Evolutionary conservation across 768 basidiomycete genomes (phyloP).

Genomic region (Rossbeevera mucosa): DNA sequence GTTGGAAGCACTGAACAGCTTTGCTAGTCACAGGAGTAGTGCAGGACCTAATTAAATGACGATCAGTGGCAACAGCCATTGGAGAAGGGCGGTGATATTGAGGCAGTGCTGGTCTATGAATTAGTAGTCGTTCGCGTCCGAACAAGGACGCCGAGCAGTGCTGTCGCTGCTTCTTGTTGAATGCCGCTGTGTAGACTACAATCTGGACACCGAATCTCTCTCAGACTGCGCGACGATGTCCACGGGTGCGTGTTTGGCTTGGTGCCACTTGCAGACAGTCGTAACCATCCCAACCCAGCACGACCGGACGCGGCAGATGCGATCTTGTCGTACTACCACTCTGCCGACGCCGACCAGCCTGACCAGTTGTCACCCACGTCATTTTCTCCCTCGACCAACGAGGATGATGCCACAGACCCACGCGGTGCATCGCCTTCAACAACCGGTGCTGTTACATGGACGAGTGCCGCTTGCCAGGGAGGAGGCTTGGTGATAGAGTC

Average conservation of each 20-base stretch:
- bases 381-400: conserved; percentile 40
- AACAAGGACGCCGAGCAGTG: conserved; percentile 10
- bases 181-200: conserved; percentile 11
- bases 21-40: conserved; percentile 7
- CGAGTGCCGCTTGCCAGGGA: conserved; percentile 54
- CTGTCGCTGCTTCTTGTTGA: background rate
- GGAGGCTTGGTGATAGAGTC: conserved; percentile 56
- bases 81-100: conserved; percentile 13
- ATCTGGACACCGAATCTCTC: background rate
- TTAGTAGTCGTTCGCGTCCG: conserved; percentile 1
- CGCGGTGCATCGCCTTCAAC: conserved; percentile 26
- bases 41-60: no score
- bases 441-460: conserved; percentile 37
- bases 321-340: conserved; percentile 54
- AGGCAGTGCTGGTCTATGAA: conserved; percentile 20
- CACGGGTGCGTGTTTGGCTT: conserved; percentile 14
- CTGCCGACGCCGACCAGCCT: conserved; percentile 36
- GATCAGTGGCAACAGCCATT: background rate
- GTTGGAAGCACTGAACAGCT: background rate
- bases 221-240: background rate
- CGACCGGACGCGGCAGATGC: conserved; percentile 39
- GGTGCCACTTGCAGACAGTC: background rate
- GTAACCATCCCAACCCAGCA: conserved; percentile 5
- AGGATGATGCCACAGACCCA: conserved; percentile 18
- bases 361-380: conserved; percentile 13